Percentiles rank a stretch among this genome's conserved stretches.
Conservation (phyloP, 106 monocot genomes). For the Cymbidium sinense region DNA sequence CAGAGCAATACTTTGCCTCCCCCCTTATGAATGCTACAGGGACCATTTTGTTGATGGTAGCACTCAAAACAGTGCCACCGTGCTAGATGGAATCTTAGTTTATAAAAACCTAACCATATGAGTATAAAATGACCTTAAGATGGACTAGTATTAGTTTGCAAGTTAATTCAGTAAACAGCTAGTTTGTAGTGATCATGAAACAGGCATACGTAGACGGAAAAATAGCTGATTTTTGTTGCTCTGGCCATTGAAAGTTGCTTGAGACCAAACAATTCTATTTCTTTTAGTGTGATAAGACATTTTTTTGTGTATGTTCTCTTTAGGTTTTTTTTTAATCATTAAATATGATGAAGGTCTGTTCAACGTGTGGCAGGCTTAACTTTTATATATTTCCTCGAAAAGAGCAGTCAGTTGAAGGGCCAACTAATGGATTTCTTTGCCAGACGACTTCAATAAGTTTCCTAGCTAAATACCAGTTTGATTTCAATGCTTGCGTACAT, state of each 20-base stretch:
- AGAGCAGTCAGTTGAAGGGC: conserved; percentile 43
- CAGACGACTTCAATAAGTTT: conserved; percentile 88
- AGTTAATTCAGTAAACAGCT: neutral
- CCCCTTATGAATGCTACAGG: neutral
- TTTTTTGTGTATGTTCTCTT: neutral
- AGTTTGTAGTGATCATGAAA: neutral
- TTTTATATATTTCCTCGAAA: conserved; percentile 74
- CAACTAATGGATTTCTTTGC: conserved; percentile 73
- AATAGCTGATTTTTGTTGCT: neutral
- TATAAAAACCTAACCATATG: too few relatives aligned
- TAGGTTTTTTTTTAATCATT: neutral
- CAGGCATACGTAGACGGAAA: neutral
- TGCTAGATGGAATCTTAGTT: too few relatives aligned
- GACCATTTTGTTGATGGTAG: neutral
- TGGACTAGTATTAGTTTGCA: neutral
- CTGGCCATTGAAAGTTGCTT: neutral
- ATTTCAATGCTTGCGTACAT: conserved; percentile 86
- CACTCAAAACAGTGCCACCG: neutral
- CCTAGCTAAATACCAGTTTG: conserved; percentile 83
- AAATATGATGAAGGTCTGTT: neutral
- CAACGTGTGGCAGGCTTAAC: conserved; percentile 50
- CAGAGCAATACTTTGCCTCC: too few relatives aligned
- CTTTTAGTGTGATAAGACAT: neutral
- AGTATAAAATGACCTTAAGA: too few relatives aligned
- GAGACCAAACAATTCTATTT: neutral